phyloP scores from a whole-genome alignment of 768 basidiomycete species.

The Mycena alexandri region DNA sequence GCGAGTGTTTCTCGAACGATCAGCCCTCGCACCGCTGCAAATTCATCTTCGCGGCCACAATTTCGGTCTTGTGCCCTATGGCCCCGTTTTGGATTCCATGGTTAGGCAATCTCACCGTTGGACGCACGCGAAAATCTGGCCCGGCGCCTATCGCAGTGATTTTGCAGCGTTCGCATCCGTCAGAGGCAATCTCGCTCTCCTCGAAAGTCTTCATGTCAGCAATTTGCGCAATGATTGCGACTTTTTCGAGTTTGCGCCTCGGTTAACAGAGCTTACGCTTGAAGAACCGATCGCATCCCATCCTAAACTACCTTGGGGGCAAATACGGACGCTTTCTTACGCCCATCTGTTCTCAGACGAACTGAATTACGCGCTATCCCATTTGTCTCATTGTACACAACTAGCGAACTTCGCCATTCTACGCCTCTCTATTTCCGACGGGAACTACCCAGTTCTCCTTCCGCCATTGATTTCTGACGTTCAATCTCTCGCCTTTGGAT shows the following conservation, averaged over 20 bases:
- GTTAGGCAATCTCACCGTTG: conserved; percentile 4
- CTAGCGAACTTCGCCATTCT: neutral
- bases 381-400: conserved; percentile 3
- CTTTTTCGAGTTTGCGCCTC: neutral
- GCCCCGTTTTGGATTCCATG: neutral
- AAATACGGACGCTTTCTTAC: neutral
- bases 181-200: conserved; percentile 2
- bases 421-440: neutral
- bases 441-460: neutral
- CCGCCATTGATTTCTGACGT: neutral
- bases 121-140: conserved; percentile 4
- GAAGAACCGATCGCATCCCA: neutral
- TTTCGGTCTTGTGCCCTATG: neutral
- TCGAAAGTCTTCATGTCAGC: neutral
- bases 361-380: neutral
- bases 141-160: neutral
- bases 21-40: neutral
- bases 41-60: neutral
- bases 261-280: neutral
- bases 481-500: neutral
- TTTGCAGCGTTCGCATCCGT: neutral
- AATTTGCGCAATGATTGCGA: neutral
- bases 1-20: neutral
- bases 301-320: conserved; percentile 6
- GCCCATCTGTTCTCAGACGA: neutral